A percentile compares a stretch with the other conserved stretches of the same genome.
Conservation (phyloP, 2,329 filamentous ascomycete genomes). For the Ophiostoma triangulosporum region DNA sequence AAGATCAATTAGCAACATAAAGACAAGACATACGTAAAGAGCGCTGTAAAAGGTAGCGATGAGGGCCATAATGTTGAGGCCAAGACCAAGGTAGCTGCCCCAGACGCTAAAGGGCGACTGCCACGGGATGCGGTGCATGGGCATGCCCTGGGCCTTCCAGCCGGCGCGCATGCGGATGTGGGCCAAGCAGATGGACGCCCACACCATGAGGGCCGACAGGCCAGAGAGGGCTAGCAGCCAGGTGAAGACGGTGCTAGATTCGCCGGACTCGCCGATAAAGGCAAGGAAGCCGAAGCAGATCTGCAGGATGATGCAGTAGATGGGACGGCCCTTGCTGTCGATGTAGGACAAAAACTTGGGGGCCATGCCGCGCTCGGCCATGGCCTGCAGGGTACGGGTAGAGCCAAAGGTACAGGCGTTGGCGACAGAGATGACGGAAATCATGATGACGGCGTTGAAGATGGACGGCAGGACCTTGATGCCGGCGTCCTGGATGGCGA, state of each 20-base stretch:
- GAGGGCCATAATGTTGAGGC: background rate
- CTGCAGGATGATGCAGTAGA: constrained; percentile 40
- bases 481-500: constrained; percentile 56
- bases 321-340: constrained; percentile 39
- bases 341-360: constrained; percentile 41
- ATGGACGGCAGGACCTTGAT: constrained; percentile 55
- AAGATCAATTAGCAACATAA: no score
- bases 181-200: constrained; percentile 51
- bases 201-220: constrained; percentile 55
- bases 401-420: constrained; percentile 51
- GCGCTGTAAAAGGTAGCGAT: background rate
- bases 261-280: constrained; percentile 45
- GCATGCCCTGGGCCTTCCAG: constrained; percentile 47
- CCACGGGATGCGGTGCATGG: constrained; percentile 50
- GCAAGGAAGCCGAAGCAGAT: constrained; percentile 49
- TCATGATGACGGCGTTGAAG: constrained; percentile 64
- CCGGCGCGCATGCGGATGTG: constrained; percentile 58
- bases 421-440: constrained; percentile 53
- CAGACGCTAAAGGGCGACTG: constrained; percentile 32
- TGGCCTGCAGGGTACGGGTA: constrained; percentile 43
- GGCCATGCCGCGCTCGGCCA: constrained; percentile 45
- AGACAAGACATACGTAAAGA: background rate
- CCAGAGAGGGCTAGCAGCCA: constrained; percentile 29
- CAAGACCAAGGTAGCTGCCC: background rate
- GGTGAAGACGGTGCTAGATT: constrained; percentile 16